Evolutionary conservation across 352 stramenopile species (phyloP), one percentile per base, ranked within the genome.

Genomic region (Thalassiosira delicatula): DNA sequence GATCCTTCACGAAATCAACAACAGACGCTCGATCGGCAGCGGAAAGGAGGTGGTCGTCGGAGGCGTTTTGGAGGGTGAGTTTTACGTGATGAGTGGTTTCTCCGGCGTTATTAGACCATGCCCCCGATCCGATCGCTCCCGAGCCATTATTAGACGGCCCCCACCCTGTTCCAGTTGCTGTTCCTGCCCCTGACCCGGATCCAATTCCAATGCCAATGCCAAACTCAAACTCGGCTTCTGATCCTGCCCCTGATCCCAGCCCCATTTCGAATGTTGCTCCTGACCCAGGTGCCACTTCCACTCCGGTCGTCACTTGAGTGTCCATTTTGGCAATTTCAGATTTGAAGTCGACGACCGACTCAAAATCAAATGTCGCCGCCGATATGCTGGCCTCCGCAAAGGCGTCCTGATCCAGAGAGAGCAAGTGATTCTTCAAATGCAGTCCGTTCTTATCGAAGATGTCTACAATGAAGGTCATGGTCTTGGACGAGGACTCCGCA

Each of bases 31-130:
- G 65, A 46, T 74, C 65, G 14, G 40, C n/a, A n/a, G 40, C 25
- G 11, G 65, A 74, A 30, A 74, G 44, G 14, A 29, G 37, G 25
- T 33, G 46, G n/a, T 37, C 65, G 12, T n/a, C 37, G 44, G 21
- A 14, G 27, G 57, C 27, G 49, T 63, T 63, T 21, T 62, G 25
- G 44, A 74, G 63, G 7, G 33, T 30, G 25, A 74, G 32, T 23
- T 74, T 35, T 4, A 74, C 27, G 17, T 29, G 30, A 53, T 74
- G 65, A 37, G 33, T 19, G 3, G 65, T 74, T 29, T 74, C 65
- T 37, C n/a, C n/a, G n/a, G n/a, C n/a, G n/a, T n/a, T n/a, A n/a
- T n/a, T n/a, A n/a, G n/a, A n/a, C n/a, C n/a, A n/a, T n/a, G n/a
- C n/a, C n/a, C n/a, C n/a, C n/a, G n/a, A n/a, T n/a, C n/a, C n/a